Base-by-base conservation (phyloP, 2,329 filamentous ascomycete genomes). In the Venturia carpophila region DNA sequence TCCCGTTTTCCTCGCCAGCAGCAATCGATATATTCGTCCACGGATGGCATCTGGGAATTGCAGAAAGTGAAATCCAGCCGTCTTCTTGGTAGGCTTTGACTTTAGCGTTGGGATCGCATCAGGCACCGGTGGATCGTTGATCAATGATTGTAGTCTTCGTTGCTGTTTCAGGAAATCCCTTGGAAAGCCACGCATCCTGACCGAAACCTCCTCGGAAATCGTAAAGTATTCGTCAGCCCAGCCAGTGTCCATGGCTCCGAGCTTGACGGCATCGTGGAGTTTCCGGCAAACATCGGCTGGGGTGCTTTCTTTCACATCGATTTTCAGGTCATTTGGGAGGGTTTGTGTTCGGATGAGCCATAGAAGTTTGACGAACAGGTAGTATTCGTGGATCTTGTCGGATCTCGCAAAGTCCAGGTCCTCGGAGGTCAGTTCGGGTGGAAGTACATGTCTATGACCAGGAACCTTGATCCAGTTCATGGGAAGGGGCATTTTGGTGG, bases 21-120 rank as follows among this genome's bases (percentile, higher is more conserved):
- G n/a, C 15, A 67, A 37, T 5, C 45, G 43, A 41, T 68, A 68
- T 27, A 68, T 55, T 5, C 24, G 19, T 1, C 63, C 21, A n/a
- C 52, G 52, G 15, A 58, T 24, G 19, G 6, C 52, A n/a, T 19
- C 5, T 9, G 52, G 30, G 37, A 58, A 15, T 24, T n/a, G 15
- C 27, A 58, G 5, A 58, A 58, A 58, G 15, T 58, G 27, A 10
- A 58, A 58, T 11, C 52, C 52, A 11, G 30, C 17, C 15, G 24
- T 9, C 52, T 34, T 58, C 15, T 7, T 37, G 3, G 10, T 37
- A 5, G 30, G 30, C 27, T 37, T 34, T 21, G 52, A 19, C 19
- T n/a, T 27, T 4, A 27, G 5, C 30, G 10, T n/a, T 34, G 30
- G 15, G 9, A 9, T 37, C 11, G 30, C 15, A 21, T 37, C 13